These are phyloP conservation scores for Platanus orientalis DNA, from an alignment of 164 flowering plant species.

Conservation along the genomic window DNA sequence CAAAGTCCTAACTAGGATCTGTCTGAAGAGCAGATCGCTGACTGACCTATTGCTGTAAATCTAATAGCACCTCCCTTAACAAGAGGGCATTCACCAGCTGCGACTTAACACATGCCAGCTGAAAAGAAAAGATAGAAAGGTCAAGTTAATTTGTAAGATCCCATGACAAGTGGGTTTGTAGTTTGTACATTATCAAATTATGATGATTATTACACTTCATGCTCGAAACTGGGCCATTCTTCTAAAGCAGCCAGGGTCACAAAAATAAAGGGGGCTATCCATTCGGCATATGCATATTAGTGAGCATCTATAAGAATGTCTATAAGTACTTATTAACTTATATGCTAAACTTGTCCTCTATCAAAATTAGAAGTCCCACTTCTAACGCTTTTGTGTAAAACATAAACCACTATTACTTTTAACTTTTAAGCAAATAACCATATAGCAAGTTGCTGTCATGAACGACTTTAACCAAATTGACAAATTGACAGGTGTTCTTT, in stretches of 20 bases:
- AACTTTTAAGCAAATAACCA: too few relatives aligned
- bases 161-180: constrained; percentile 14
- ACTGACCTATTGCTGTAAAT: constrained; percentile 4
- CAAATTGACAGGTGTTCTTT: too few relatives aligned
- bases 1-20: constrained; percentile 15
- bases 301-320: too few relatives aligned
- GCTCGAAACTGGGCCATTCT: constrained; percentile 34
- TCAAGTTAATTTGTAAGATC: constrained; percentile 3
- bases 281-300: too few relatives aligned
- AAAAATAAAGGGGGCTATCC: too few relatives aligned
- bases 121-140: not conserved
- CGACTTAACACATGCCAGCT: not conserved
- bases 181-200: constrained; percentile 21
- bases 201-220: constrained; percentile 21
- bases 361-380: too few relatives aligned
- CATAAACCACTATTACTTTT: too few relatives aligned
- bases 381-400: too few relatives aligned
- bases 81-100: constrained; percentile 12
- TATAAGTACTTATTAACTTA: too few relatives aligned
- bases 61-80: constrained; percentile 3
- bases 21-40: constrained; percentile 9
- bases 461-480: too few relatives aligned
- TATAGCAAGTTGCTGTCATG: too few relatives aligned
- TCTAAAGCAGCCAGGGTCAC: constrained; percentile 10
- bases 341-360: too few relatives aligned